These are phyloP conservation scores for Thuja plicata DNA, from an alignment of 83 land plant species.

Conservation along the genomic window DNA sequence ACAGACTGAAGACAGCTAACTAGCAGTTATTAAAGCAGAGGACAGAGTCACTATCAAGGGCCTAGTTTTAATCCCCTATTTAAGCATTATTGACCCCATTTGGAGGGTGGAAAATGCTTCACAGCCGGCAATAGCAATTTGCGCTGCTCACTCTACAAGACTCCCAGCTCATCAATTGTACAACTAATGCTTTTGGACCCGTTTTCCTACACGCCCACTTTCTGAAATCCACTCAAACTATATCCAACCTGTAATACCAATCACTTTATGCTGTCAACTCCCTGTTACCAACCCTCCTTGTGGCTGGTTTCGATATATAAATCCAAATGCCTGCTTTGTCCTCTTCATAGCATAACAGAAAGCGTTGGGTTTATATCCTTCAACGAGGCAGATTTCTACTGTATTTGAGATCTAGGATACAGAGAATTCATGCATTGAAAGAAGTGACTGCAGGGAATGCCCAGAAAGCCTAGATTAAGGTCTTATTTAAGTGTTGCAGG, in stretches of 20 bases:
- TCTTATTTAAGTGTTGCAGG: not conserved
- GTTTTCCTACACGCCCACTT: not conserved
- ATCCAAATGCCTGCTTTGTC: not conserved
- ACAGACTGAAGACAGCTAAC: slow-evolving; percentile 7
- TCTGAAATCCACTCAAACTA: not conserved
- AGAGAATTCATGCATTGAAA: not conserved
- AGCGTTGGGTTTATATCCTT: not conserved
- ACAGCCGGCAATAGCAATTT: slow-evolving; percentile 5
- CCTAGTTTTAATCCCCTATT: not conserved
- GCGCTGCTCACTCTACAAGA: not conserved
- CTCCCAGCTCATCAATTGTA: slow-evolving; percentile 12
- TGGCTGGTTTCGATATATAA: not conserved
- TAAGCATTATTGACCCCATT: not conserved
- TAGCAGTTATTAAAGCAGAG: not conserved
- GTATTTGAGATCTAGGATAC: not conserved
- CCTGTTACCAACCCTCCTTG: not conserved
- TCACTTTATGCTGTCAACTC: slow-evolving; percentile 11
- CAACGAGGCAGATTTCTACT: not conserved
- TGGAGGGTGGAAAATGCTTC: not conserved
- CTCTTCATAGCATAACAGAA: not conserved
- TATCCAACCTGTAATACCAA: slow-evolving; percentile 11
- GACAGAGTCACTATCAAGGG: not conserved
- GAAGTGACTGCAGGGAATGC: not conserved
- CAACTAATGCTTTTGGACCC: not conserved
- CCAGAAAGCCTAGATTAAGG: not conserved